These are phyloP conservation scores for Potentilla sterilis DNA, from an alignment of 306 rosid genomes.

Conservation along the genomic window DNA sequence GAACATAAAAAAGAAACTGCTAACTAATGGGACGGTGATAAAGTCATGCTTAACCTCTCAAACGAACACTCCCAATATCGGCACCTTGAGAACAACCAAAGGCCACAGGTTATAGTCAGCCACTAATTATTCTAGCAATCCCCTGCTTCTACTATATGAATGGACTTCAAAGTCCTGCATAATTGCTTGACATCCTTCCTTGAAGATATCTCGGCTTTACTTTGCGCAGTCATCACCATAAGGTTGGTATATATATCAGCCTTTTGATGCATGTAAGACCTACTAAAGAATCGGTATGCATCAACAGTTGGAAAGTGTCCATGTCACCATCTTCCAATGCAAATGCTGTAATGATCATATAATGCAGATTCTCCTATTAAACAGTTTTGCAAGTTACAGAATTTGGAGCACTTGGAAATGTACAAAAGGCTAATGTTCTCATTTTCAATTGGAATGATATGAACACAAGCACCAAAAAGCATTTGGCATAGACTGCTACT, in stretches of 20 bases:
- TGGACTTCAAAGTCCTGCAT: background rate
- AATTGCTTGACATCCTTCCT: background rate
- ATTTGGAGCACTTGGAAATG: background rate
- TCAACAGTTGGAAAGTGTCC: background rate
- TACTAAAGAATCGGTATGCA: background rate
- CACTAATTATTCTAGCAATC: background rate
- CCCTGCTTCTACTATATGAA: background rate
- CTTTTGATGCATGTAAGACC: too few species aligned
- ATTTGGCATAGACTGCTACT: constrained; percentile 2
- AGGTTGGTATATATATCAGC: too few species aligned
- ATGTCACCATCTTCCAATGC: background rate
- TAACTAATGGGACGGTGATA: background rate
- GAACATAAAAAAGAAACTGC: background rate
- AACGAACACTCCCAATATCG: background rate
- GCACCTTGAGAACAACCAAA: background rate
- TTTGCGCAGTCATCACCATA: background rate
- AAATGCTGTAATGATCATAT: background rate
- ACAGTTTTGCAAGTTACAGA: background rate
- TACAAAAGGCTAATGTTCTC: background rate
- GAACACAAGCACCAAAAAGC: background rate
- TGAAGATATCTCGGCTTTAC: background rate
- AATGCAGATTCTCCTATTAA: background rate
- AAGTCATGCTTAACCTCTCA: background rate
- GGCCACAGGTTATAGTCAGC: background rate
- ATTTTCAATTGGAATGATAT: background rate